These are phyloP conservation scores for Beauveria medogensis DNA, from an alignment of 2,329 filamentous ascomycete species.

Conservation along the genomic window DNA sequence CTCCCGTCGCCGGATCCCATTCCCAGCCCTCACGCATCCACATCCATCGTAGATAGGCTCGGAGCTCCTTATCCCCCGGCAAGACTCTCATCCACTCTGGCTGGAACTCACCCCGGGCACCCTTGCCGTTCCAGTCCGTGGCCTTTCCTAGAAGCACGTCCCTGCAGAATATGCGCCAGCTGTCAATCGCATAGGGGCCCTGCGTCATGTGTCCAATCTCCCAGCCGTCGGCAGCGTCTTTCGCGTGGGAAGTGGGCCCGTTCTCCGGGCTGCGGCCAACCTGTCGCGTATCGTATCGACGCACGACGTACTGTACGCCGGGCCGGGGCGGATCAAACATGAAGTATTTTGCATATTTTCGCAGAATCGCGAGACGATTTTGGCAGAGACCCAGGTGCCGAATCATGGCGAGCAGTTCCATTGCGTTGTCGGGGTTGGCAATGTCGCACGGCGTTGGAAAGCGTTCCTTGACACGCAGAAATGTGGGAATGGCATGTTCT, in stretches of 20 bases:
- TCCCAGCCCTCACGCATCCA: slow-evolving; percentile 81
- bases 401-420: slow-evolving; percentile 54
- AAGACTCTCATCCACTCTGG: slow-evolving; percentile 87
- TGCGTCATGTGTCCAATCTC: slow-evolving; percentile 82
- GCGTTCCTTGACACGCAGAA: slow-evolving; percentile 56
- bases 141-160: slow-evolving; percentile 64
- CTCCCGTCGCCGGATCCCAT: slow-evolving; percentile 69
- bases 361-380: slow-evolving; percentile 58
- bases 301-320: slow-evolving; percentile 46
- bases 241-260: neutral
- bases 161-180: slow-evolving; percentile 89
- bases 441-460: slow-evolving; percentile 63
- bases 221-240: slow-evolving; percentile 45
- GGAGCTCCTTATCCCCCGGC: slow-evolving; percentile 80
- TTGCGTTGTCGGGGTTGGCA: slow-evolving; percentile 39
- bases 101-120: slow-evolving; percentile 50
- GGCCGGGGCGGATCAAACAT: slow-evolving; percentile 51
- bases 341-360: slow-evolving; percentile 65
- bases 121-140: slow-evolving; percentile 55
- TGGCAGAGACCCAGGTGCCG: slow-evolving; percentile 62
- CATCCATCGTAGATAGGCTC: slow-evolving; percentile 81
- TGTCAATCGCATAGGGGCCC: slow-evolving; percentile 77
- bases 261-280: slow-evolving; percentile 15
- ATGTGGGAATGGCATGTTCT: slow-evolving; percentile 64
- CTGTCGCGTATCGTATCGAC: slow-evolving; percentile 36